Base-by-base conservation (phyloP, 2,329 filamentous ascomycete genomes). In the Sporothrix brasiliensis region DNA sequence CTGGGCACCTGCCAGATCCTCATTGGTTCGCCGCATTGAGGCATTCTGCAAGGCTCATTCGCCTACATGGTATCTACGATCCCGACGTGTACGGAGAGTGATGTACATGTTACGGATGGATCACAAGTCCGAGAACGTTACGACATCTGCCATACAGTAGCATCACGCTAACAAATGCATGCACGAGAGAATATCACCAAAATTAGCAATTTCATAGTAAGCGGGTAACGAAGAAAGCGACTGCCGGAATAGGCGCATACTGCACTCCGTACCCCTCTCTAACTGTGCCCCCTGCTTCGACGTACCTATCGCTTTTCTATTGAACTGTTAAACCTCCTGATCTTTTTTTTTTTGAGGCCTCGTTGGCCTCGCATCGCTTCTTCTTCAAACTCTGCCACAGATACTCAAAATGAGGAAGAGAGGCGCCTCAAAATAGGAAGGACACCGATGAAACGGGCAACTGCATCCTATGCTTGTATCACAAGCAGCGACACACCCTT, bases 41-140 rank as follows among this genome's bases (percentile, higher is more conserved):
- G 67, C 67, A 60, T 69, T 69, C 67, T 69, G 67, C 67, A 69
- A 69, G 67, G 67, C 67, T 69, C 30, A 69, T 60, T 69, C 52
- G 34, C 21, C 49, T 58, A 52, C 34, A 7, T 7, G 4, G 34
- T 9, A 34, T 34, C 34, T 6, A 34, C 34, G 34, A 34, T 34
- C 34, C 34, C 41, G 11, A 44, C 41, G 4, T 14, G 11, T 44
- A 13, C 14, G 11, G 14, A 44, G 41, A 14, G 41, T 16, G 41
- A 14, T 16, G 11, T 44, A 44, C 24, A 24, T 24, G 24, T 24
- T 24, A 24, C 49, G 49, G 6, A 44, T 9, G 41, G 41, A 44
- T 44, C 41, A 16, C 41, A 44, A 30, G 13, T 19, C 24, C 16
- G 54, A 58, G 11, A 58, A 44, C 41, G 14, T 44, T 44, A 11